Evolutionary conservation across 257 asterid species (phyloP).

Genomic region (Schizonepeta tenuifolia): DNA sequence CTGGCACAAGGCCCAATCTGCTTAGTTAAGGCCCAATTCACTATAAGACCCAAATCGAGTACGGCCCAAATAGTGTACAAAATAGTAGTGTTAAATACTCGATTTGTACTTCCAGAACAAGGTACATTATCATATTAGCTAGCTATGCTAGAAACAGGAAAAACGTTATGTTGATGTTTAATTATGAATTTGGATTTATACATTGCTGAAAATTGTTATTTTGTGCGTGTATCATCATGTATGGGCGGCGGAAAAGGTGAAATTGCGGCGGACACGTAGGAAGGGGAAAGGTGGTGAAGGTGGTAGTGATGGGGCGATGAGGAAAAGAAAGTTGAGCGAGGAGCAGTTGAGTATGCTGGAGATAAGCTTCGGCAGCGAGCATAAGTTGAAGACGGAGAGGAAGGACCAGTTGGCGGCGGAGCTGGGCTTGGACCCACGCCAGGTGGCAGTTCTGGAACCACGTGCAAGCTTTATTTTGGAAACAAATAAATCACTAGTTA

Average conservation of each 20-base stretch:
- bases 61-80: too few species aligned
- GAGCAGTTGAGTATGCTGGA: constrained; percentile 70
- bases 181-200: too few species aligned
- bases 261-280: constrained; percentile 43
- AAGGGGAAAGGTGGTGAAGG: constrained; percentile 45
- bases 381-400: constrained; percentile 83
- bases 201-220: not conserved
- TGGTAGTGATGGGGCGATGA: constrained; percentile 31
- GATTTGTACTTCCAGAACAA: constrained; percentile 29
- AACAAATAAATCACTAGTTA: too few species aligned
- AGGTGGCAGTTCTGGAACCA: constrained; percentile 99
- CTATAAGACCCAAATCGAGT: too few species aligned
- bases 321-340: constrained; percentile 83
- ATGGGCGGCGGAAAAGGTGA: not conserved
- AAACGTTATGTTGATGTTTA: too few species aligned
- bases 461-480: too few species aligned
- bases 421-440: constrained; percentile 85
- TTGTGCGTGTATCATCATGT: not conserved
- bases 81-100: too few species aligned
- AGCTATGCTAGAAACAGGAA: too few species aligned
- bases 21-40: too few species aligned
- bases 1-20: too few species aligned
- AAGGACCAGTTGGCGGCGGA: constrained; percentile 82
- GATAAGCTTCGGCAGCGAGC: constrained; percentile 66
- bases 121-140: constrained; percentile 20